Evolutionary conservation across 257 asterid genomes (phyloP).

Genomic region (Solanum pennellii): DNA sequence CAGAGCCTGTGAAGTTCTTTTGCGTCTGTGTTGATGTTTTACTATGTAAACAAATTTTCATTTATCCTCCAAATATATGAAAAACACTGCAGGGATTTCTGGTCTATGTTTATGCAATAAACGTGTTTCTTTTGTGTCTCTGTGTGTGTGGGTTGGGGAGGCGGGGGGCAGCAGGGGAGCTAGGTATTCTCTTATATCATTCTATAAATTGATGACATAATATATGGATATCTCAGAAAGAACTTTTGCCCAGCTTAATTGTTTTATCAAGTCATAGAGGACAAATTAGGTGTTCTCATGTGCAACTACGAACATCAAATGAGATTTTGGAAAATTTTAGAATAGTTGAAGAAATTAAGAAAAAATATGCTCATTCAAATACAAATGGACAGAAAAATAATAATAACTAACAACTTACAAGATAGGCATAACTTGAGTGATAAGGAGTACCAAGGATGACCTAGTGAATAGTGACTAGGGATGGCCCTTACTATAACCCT

Average conservation of each 20-base stretch:
- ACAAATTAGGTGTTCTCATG: neutral
- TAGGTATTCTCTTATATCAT: neutral
- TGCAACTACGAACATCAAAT: neutral
- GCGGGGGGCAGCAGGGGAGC: neutral
- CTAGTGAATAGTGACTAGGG: neutral
- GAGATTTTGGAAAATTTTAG: neutral
- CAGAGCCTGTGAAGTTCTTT: neutral
- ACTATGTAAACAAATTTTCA: neutral
- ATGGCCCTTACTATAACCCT: neutral
- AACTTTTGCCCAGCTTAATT: neutral
- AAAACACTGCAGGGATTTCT: neutral
- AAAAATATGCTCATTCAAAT: neutral
- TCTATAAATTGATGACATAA: neutral
- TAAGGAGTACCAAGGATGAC: neutral
- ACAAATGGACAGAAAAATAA: neutral
- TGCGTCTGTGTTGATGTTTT: neutral
- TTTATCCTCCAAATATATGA: neutral
- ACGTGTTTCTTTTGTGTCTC: too few relatives aligned
- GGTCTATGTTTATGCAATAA: neutral
- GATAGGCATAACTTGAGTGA: neutral
- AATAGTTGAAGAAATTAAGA: neutral
- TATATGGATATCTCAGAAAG: neutral
- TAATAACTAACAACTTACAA: neutral
- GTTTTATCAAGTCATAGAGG: neutral
- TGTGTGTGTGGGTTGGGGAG: neutral